phyloP scores from a whole-genome alignment of 2,329 filamentous ascomycete species.

The Penicillium brevicompactum region DNA sequence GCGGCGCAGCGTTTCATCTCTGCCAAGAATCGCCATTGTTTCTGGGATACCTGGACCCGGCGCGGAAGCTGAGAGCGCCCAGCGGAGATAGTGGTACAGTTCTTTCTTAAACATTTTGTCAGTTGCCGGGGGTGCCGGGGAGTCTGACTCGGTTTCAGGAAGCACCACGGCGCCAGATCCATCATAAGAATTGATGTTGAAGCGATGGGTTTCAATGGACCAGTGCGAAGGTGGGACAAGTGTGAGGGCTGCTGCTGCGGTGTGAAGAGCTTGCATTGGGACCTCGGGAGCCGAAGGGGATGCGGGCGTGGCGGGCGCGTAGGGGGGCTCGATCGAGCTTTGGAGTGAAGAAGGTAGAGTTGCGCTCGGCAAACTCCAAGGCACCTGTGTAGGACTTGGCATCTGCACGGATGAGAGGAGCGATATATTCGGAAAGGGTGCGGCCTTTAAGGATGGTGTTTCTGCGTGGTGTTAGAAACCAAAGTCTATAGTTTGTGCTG shows the following conservation, averaged over 20 bases:
- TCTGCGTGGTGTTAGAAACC: conserved; percentile 18
- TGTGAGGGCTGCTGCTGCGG: conserved; percentile 45
- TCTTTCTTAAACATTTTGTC: conserved; percentile 47
- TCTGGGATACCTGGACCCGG: conserved; percentile 57
- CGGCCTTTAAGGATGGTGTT: conserved; percentile 34
- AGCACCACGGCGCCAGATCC: conserved; percentile 19
- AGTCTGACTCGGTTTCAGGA: conserved; percentile 1
- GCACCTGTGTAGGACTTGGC: conserved; percentile 61
- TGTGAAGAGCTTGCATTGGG: conserved; percentile 45
- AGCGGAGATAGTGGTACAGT: conserved; percentile 59
- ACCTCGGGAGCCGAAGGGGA: conserved; percentile 21
- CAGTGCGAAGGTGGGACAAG: conserved; percentile 47
- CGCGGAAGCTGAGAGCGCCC: conserved; percentile 56
- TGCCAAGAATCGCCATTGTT: conserved; percentile 59
- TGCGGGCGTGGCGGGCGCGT: conserved; percentile 22
- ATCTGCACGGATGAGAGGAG: conserved; percentile 55
- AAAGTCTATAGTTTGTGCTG: background rate
- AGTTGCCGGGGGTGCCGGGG: conserved; percentile 16
- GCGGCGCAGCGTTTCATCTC: conserved; percentile 51
- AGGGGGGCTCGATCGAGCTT: conserved; percentile 28
- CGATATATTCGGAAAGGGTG: conserved; percentile 51
- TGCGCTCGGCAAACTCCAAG: conserved; percentile 57
- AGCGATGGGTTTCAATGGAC: conserved; percentile 41
- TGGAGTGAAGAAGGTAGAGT: conserved; percentile 60
- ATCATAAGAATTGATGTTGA: conserved; percentile 43